Base-by-base conservation (phyloP, 2,329 filamentous ascomycete genomes). In the Trichoderma arundinaceum region DNA sequence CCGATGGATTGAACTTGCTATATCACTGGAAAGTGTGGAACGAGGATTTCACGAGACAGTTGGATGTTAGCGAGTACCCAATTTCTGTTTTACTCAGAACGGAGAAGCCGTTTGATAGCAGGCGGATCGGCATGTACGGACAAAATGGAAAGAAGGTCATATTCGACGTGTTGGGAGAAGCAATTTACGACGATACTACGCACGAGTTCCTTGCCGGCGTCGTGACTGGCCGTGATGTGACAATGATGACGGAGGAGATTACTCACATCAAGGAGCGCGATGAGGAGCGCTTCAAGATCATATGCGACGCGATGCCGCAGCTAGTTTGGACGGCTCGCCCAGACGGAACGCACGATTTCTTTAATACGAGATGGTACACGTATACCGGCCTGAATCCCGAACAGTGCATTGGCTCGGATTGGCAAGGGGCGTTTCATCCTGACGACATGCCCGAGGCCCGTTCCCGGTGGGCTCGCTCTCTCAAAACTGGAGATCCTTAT, bases 361-460 rank as follows among this genome's bases (percentile, higher is more conserved):
- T 89, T 75, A 91, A 90, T 66, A 85, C 86, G 53, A 81, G 88
- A n/a, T 94, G 91, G 90, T 92, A 91, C 72, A 84, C 86, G n/a
- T 94, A 91, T 71, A 94, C 91, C 0, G 90, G 91, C 0, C 76
- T 92, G 28, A 83, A 82, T 0, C 80, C 82, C 9, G 85, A 90
- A 51, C 80, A 88, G 9, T 90, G 87, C 32, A 70, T 90, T 2
- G 90, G 90, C 0, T 72, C 80, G 35, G 84, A 84, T 1, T 92
- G 90, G 89, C 79, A 81, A 71, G 77, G 81, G 3, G 83, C 87
- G 0, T 90, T 92, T 69, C 90, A 93, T 70, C 85, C 86, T 0
- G 90, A 93, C 33, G 91, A 94, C 69, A 80, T 90, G 75, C 70
- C 78, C 0, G 79, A 83, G n/a, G 84, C 86, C 0, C 72, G 73